Evolutionary conservation across 495 filamentous ascomycete species (phyloP).

Genomic region (Bathelium albidoporum): DNA sequence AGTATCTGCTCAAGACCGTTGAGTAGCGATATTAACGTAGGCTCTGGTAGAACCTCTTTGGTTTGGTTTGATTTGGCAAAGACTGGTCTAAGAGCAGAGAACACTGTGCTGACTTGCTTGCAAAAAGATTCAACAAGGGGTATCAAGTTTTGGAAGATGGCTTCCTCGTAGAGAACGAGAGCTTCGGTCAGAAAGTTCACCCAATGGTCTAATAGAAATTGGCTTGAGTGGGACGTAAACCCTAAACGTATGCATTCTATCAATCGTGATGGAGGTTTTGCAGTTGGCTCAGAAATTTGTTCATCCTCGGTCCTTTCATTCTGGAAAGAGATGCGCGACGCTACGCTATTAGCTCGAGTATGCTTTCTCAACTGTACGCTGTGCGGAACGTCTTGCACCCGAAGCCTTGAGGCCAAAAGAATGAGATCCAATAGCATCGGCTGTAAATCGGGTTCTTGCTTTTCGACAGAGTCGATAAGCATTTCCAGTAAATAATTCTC

Average conservation of each 20-base stretch:
- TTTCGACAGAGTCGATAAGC: slow-evolving; percentile 52
- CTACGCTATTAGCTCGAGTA: background rate
- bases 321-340: background rate
- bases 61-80: slow-evolving; percentile 36
- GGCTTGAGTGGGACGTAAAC: slow-evolving; percentile 63
- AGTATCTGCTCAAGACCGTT: slow-evolving; percentile 86
- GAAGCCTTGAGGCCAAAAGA: slow-evolving; percentile 20
- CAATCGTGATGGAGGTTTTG: slow-evolving; percentile 56
- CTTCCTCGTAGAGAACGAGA: slow-evolving; percentile 67
- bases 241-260: slow-evolving; percentile 75
- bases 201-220: slow-evolving; percentile 81
- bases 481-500: slow-evolving; percentile 63
- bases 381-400: background rate
- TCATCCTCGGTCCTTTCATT: background rate
- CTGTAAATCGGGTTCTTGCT: slow-evolving; percentile 39
- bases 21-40: slow-evolving; percentile 63
- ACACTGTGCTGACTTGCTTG: slow-evolving; percentile 58
- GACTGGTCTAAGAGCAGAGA: slow-evolving; percentile 48
- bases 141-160: slow-evolving; percentile 81
- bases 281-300: slow-evolving; percentile 16
- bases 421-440: slow-evolving; percentile 16
- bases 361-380: slow-evolving; percentile 14
- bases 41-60: slow-evolving; percentile 44
- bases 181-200: slow-evolving; percentile 75
- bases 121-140: slow-evolving; percentile 86